Percentiles rank a stretch among this genome's conserved stretches.
phyloP scores from a whole-genome alignment of 1,284 basidiomycete genomes.

The Agaricales sp. region DNA sequence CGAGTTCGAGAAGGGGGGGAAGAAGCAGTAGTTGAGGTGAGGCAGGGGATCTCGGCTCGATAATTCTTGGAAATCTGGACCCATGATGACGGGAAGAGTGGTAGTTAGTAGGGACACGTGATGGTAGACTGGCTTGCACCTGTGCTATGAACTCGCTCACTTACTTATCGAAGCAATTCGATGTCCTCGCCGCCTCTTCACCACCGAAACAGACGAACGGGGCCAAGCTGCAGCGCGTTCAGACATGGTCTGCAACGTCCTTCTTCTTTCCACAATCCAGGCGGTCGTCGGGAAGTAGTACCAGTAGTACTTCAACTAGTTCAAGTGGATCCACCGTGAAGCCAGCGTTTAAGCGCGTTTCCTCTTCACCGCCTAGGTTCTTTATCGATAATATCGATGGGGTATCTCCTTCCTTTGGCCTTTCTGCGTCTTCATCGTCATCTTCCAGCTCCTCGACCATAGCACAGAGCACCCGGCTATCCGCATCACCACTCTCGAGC shows the following conservation, averaged over 20 bases:
- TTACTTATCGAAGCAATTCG: constrained; percentile 61
- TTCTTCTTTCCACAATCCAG: constrained; percentile 31
- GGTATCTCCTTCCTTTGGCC: neutral
- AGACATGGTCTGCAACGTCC: constrained; percentile 49
- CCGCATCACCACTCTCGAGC: constrained; percentile 14
- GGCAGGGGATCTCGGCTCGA: neutral
- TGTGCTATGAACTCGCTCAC: constrained; percentile 62
- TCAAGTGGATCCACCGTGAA: neutral
- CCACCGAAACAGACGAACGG: constrained; percentile 38
- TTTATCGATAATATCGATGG: constrained; percentile 14
- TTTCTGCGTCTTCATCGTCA: neutral
- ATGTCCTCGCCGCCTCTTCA: constrained; percentile 45
- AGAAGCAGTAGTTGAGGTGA: too few species aligned
- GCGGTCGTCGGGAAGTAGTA: constrained; percentile 12
- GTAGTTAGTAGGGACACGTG: too few species aligned
- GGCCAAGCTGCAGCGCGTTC: constrained; percentile 31
- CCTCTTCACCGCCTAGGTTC: constrained; percentile 36
- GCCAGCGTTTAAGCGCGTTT: constrained; percentile 28
- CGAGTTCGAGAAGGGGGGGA: neutral
- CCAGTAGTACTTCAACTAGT: constrained; percentile 19
- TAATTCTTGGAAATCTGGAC: too few species aligned
- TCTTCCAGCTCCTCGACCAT: neutral
- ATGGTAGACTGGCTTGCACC: too few species aligned
- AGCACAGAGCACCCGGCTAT: neutral
- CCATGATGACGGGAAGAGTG: too few species aligned